Percentiles rank a stretch among this genome's conserved stretches.
Conservation (phyloP, 225 moss, liverwort and hornwort genomes). For the Asterella californica region DNA sequence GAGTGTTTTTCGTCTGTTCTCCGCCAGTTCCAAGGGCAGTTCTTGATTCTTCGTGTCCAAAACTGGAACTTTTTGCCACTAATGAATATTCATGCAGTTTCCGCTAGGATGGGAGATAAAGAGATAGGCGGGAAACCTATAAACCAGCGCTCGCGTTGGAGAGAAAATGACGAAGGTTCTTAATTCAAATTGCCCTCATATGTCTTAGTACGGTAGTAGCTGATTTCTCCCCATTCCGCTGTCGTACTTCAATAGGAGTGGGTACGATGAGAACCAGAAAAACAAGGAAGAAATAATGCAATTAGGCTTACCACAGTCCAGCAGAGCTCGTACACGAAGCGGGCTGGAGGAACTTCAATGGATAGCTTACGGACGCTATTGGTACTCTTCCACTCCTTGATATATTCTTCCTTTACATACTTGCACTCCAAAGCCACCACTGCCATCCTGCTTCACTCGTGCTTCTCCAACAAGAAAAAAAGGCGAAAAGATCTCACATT, state of each 20-base stretch:
- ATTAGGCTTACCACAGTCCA: slow-evolving; percentile 69
- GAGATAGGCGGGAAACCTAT: background rate
- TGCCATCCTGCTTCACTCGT: slow-evolving; percentile 25
- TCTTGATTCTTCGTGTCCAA: background rate
- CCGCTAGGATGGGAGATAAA: background rate
- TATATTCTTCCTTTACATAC: slow-evolving; percentile 79
- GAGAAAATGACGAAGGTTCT: background rate
- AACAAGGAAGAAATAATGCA: background rate
- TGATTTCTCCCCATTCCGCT: background rate
- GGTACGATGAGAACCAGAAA: background rate
- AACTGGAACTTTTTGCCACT: background rate
- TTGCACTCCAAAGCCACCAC: slow-evolving; percentile 63
- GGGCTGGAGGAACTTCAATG: slow-evolving; percentile 47
- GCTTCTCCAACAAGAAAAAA: background rate
- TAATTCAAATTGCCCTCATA: background rate
- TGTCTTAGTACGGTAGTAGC: background rate
- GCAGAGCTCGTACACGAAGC: slow-evolving; percentile 88
- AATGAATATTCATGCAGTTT: background rate
- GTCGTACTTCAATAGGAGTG: background rate
- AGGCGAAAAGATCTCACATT: background rate
- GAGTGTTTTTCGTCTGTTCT: background rate
- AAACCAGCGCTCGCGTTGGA: background rate
- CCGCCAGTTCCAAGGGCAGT: background rate
- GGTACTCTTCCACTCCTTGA: slow-evolving; percentile 82
- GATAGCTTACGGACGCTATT: slow-evolving; percentile 73